These are phyloP conservation scores for Cavenderia fasciculata DNA, from an alignment of 78 protist genomes.

Conservation along the genomic window DNA sequence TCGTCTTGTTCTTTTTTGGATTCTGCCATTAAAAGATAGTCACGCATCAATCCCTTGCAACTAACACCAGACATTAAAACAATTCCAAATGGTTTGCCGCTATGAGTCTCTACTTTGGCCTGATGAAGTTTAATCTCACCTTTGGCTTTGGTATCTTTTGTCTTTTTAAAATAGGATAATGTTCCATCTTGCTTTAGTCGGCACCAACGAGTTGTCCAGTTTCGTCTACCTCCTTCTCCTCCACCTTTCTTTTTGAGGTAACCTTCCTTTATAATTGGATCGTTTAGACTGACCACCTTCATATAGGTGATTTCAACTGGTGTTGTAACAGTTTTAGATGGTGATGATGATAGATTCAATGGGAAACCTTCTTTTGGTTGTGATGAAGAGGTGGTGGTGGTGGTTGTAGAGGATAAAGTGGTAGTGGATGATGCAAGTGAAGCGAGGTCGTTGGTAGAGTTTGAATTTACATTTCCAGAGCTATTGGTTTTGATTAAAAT, in stretches of 20 bases:
- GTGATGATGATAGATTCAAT: not conserved
- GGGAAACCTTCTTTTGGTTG: not conserved
- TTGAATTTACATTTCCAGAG: not conserved
- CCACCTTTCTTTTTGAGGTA: constrained; percentile 57
- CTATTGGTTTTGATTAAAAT: not conserved
- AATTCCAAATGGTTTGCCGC: constrained; percentile 58
- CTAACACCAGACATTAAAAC: constrained; percentile 48
- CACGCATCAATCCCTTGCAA: constrained; percentile 28
- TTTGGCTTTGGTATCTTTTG: constrained; percentile 32
- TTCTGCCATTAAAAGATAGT: constrained; percentile 53
- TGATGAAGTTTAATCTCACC: constrained; percentile 22
- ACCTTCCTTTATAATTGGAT: constrained; percentile 31
- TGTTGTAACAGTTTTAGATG: not conserved
- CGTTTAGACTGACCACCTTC: not conserved
- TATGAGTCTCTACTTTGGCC: constrained; percentile 33
- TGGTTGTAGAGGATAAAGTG: constrained; percentile 1
- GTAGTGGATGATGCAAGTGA: constrained; percentile 8
- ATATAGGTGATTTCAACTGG: not conserved
- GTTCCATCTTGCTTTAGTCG: constrained; percentile 33
- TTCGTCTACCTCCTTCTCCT: constrained; percentile 70
- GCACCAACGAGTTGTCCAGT: constrained; percentile 65
- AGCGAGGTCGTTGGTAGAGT: not conserved
- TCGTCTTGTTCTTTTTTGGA: constrained; percentile 63
- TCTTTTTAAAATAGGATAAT: constrained; percentile 34
- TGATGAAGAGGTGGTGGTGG: not conserved